These are phyloP conservation scores for Globisporangium orthogonon DNA, from an alignment of 352 stramenopile species.

Conservation along the genomic window DNA sequence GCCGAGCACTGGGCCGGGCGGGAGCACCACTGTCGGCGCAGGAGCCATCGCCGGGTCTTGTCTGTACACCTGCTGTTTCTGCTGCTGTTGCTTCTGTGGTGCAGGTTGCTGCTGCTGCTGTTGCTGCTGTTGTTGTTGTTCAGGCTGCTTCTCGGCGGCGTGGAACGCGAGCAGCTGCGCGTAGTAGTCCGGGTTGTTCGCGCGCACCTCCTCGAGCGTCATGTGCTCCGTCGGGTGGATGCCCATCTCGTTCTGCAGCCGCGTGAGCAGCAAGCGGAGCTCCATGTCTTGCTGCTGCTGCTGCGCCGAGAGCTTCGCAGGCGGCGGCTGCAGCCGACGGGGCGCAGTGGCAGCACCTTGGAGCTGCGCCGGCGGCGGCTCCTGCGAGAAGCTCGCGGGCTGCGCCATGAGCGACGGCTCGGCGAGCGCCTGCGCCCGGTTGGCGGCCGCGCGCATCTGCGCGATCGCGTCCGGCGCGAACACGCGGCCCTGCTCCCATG, in stretches of 20 bases:
- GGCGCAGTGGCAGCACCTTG: neutral
- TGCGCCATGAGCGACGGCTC: conserved; percentile 33
- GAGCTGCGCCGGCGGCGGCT: conserved; percentile 14
- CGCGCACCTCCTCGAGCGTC: conserved; percentile 81
- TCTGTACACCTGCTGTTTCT: neutral
- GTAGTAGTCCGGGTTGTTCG: conserved; percentile 83
- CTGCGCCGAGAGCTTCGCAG: conserved; percentile 4
- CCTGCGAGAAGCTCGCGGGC: conserved; percentile 45
- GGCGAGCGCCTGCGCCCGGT: conserved; percentile 36
- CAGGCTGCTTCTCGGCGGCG: conserved; percentile 15
- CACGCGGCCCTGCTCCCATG: conserved; percentile 63
- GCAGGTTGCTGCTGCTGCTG: conserved; percentile 3
- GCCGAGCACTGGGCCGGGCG: conserved; percentile 5
- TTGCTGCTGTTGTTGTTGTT: neutral
- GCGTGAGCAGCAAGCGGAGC: conserved; percentile 70
- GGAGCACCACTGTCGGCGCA: conserved; percentile 1
- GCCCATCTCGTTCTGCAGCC: conserved; percentile 83
- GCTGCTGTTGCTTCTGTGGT: conserved; percentile 5
- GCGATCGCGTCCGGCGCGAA: conserved; percentile 48
- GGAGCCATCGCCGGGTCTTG: neutral
- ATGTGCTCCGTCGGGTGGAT: conserved; percentile 85
- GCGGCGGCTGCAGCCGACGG: conserved; percentile 4
- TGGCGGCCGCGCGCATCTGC: conserved; percentile 65
- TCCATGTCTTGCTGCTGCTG: conserved; percentile 48
- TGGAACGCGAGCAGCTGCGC: conserved; percentile 72